Percentiles rank a stretch among this genome's conserved stretches.
Evolutionary conservation across 1,139 yeast species (phyloP).

Genomic region (Debaryomyces fabryi): DNA sequence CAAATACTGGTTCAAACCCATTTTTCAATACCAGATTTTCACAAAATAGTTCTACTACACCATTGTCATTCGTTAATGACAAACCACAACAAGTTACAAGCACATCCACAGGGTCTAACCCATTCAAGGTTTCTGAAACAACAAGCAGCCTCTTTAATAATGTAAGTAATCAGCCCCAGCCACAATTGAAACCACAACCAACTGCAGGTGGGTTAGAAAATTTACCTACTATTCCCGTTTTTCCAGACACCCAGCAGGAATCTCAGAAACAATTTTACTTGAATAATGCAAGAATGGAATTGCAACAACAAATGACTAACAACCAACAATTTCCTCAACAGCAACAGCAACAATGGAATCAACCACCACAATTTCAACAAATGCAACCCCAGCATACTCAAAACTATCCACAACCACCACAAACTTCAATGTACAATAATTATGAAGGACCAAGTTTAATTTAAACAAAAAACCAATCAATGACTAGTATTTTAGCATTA

Average conservation of each 20-base stretch:
- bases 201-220: constrained; percentile 73
- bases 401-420: constrained; percentile 13
- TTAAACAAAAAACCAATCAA: background rate
- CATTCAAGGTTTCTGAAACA: constrained; percentile 45
- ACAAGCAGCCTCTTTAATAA: constrained; percentile 38
- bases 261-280: constrained; percentile 39
- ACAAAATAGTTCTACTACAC: constrained; percentile 36
- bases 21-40: constrained; percentile 47
- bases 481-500: background rate
- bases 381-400: constrained; percentile 7
- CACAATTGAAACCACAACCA: constrained; percentile 46
- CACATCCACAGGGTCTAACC: constrained; percentile 46
- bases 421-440: constrained; percentile 10
- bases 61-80: constrained; percentile 32
- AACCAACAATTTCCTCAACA: constrained; percentile 5
- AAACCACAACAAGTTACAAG: constrained; percentile 27
- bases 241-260: constrained; percentile 60
- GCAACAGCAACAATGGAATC: constrained; percentile 11
- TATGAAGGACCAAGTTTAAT: constrained; percentile 37
- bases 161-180: constrained; percentile 23
- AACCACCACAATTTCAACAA: constrained; percentile 10
- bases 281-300: constrained; percentile 42
- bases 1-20: constrained; percentile 48
- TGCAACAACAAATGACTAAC: constrained; percentile 37
- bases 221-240: constrained; percentile 63